Evolutionary conservation across 176 grass and related monocot genomes (phyloP).

Genomic region (Secale cereale): DNA sequence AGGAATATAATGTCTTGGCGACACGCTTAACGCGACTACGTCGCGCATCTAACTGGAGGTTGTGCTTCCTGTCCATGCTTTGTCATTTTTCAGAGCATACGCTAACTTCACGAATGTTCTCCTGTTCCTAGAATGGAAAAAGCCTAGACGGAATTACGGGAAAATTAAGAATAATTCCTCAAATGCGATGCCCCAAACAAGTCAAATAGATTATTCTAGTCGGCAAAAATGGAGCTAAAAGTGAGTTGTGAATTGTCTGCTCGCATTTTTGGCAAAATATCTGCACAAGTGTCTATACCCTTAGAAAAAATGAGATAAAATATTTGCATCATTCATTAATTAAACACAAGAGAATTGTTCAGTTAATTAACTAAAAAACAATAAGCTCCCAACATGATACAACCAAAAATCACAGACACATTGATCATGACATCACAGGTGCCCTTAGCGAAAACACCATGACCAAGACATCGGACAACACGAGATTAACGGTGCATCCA

Average conservation of each 20-base stretch:
- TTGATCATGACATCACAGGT: neutral
- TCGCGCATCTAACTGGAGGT: slow-evolving; percentile 13
- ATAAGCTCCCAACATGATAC: neutral
- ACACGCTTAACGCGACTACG: neutral
- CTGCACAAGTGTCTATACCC: neutral
- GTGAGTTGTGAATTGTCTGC: neutral
- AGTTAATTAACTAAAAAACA: too few species aligned
- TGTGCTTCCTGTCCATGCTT: neutral
- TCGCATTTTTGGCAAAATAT: neutral
- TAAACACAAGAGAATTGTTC: too few species aligned
- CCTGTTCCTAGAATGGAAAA: slow-evolving; percentile 49
- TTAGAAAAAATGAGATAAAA: too few species aligned
- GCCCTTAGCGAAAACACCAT: neutral
- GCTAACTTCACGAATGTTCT: slow-evolving; percentile 32
- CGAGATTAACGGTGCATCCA: neutral
- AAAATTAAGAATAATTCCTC: slow-evolving; percentile 8
- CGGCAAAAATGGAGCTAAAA: neutral
- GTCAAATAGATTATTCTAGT: slow-evolving; percentile 21
- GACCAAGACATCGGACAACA: neutral
- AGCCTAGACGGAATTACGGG: neutral
- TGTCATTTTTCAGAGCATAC: neutral
- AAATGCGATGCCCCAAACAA: neutral
- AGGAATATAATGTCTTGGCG: slow-evolving; percentile 24
- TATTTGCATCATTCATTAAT: too few species aligned
- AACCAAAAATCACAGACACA: neutral